A percentile compares a stretch with the other conserved stretches of the same genome.
Conservation (phyloP, 1,284 basidiomycete genomes). For the Mycena sp. region DNA sequence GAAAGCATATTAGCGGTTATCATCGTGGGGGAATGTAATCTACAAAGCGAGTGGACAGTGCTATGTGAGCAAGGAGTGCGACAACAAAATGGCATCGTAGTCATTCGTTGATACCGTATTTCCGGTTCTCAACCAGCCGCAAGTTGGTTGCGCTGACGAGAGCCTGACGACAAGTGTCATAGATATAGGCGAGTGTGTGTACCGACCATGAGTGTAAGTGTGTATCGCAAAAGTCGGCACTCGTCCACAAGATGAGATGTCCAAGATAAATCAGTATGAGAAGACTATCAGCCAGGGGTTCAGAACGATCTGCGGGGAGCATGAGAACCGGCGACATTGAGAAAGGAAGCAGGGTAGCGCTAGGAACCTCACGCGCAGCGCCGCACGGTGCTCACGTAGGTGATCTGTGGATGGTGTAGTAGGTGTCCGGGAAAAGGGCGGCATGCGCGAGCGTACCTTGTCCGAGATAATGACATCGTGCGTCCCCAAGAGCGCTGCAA, state of each 20-base stretch:
- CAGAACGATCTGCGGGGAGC: constrained; percentile 63
- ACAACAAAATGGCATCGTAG: not conserved
- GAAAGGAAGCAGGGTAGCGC: no score
- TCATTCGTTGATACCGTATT: not conserved
- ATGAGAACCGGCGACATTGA: constrained; percentile 37
- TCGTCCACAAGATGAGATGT: not conserved
- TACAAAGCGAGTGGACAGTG: constrained; percentile 9
- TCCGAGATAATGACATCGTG: no score
- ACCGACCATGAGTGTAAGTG: not conserved
- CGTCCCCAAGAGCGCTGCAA: no score
- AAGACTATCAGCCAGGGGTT: constrained; percentile 86
- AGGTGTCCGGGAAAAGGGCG: no score
- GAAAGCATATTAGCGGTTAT: constrained; percentile 3
- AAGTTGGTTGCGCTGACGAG: constrained; percentile 14
- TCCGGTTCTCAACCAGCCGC: not conserved
- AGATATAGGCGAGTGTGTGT: not conserved
- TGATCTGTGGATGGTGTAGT: no score
- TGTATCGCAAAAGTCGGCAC: not conserved
- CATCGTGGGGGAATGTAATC: not conserved
- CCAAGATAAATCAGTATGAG: constrained; percentile 58
- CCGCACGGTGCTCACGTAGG: no score
- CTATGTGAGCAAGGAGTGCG: constrained; percentile 2
- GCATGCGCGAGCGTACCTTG: no score
- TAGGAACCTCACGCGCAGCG: no score
- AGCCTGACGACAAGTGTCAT: not conserved